phyloP scores from a whole-genome alignment of 768 basidiomycete species.

The Hirschioporus abietinus region DNA sequence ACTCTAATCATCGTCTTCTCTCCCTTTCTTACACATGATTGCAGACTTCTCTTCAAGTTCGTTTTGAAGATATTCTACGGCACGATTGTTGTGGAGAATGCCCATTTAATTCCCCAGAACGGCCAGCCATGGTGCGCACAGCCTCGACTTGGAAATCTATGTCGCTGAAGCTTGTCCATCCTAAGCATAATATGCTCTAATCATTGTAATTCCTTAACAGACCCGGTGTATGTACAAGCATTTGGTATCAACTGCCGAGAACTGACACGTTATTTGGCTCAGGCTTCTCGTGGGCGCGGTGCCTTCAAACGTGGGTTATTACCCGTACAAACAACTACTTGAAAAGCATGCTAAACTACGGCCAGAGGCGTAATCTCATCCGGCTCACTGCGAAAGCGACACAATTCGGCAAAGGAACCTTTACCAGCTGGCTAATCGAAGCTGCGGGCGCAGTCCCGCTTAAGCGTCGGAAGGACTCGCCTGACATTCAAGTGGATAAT shows the following conservation, averaged over 20 bases:
- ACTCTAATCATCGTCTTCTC: slow-evolving; percentile 1
- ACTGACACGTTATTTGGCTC: slow-evolving; percentile 7
- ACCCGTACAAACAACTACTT: not conserved
- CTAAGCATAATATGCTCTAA: slow-evolving; percentile 79
- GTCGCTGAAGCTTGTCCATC: slow-evolving; percentile 6
- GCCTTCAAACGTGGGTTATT: slow-evolving; percentile 49
- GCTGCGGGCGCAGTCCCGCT: slow-evolving; percentile 84
- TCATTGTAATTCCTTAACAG: slow-evolving; percentile 82
- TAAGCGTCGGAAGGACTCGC: slow-evolving; percentile 66
- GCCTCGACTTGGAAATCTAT: not conserved
- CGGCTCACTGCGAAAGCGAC: slow-evolving; percentile 86
- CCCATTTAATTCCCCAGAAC: slow-evolving; percentile 59
- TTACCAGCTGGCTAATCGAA: slow-evolving; percentile 89
- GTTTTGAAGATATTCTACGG: slow-evolving; percentile 92
- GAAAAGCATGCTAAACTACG: not conserved
- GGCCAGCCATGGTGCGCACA: slow-evolving; percentile 66
- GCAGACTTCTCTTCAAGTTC: slow-evolving; percentile 66
- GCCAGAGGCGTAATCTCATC: slow-evolving; percentile 69
- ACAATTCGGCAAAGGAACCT: slow-evolving; percentile 76
- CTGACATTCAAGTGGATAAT: slow-evolving; percentile 54
- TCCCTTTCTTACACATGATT: not conserved
- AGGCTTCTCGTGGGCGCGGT: slow-evolving; percentile 74
- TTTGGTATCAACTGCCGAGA: slow-evolving; percentile 2
- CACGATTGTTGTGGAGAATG: slow-evolving; percentile 79
- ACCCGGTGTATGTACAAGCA: slow-evolving; percentile 61